A percentile compares a stretch with the other conserved stretches of the same genome.
Conservation (phyloP, 1,139 yeast species). For the Waltiozyma sp. region DNA sequence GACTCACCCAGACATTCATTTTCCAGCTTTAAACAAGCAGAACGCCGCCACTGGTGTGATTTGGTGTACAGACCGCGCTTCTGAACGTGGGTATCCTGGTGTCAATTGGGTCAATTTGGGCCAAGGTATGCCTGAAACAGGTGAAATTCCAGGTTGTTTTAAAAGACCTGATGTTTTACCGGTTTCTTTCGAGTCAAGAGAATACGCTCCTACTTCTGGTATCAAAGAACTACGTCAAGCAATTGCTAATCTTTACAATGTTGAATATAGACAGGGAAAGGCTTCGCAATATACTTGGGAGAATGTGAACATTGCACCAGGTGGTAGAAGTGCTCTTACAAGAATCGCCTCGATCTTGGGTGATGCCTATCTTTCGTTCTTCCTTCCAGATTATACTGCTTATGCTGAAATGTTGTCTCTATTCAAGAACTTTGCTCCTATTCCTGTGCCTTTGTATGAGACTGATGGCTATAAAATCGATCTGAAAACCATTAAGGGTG, state of each 20-base stretch:
- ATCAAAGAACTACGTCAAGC: conserved; percentile 47
- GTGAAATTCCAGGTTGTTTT: conserved; percentile 53
- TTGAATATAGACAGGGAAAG: conserved; percentile 40
- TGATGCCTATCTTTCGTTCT: conserved; percentile 52
- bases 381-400: conserved; percentile 61
- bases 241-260: conserved; percentile 51
- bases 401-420: conserved; percentile 63
- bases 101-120: conserved; percentile 55
- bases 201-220: conserved; percentile 60
- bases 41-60: conserved; percentile 61
- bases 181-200: conserved; percentile 43
- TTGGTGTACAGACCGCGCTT: conserved; percentile 61
- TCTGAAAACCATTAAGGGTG: conserved; percentile 42
- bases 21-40: conserved; percentile 52
- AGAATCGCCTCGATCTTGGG: conserved; percentile 56
- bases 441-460: conserved; percentile 55
- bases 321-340: conserved; percentile 60
- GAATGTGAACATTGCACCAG: conserved; percentile 60
- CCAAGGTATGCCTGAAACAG: conserved; percentile 65
- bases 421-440: conserved; percentile 57
- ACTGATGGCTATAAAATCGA: conserved; percentile 52
- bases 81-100: conserved; percentile 47
- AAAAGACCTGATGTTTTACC: conserved; percentile 43
- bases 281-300: conserved; percentile 50
- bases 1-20: conserved; percentile 33